Evolutionary conservation across 2,329 filamentous ascomycete genomes (phyloP).

Genomic region (Lachnellula subtilissima): DNA sequence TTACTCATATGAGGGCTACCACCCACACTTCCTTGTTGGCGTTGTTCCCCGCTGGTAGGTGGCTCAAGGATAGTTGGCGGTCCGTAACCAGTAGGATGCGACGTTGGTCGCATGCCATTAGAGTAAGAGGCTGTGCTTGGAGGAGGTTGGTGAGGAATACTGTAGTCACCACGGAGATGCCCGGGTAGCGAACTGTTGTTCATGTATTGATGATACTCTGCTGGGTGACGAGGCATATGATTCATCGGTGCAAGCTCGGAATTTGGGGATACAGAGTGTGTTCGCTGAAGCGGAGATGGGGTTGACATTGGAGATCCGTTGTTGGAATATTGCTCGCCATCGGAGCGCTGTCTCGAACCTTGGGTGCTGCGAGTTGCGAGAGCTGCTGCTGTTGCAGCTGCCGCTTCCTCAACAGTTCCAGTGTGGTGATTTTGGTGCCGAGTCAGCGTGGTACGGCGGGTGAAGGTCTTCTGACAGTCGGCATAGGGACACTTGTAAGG

Average conservation of each 20-base stretch:
- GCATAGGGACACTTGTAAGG: slow-evolving; percentile 98
- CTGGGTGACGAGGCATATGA: slow-evolving; percentile 48
- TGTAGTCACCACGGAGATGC: slow-evolving; percentile 67
- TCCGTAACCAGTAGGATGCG: slow-evolving; percentile 78
- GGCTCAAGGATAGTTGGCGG: slow-evolving; percentile 73
- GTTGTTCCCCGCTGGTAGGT: slow-evolving; percentile 71
- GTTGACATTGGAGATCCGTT: slow-evolving; percentile 73
- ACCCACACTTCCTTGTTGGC: slow-evolving; percentile 64
- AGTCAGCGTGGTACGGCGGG: slow-evolving; percentile 87
- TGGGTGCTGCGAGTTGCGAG: slow-evolving; percentile 52
- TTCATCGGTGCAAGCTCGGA: slow-evolving; percentile 67
- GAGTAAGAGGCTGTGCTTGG: slow-evolving; percentile 54
- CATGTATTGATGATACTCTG: slow-evolving; percentile 65
- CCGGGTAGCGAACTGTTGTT: slow-evolving; percentile 73
- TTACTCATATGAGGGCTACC: slow-evolving; percentile 78
- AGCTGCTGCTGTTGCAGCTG: slow-evolving; percentile 80
- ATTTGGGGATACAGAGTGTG: slow-evolving; percentile 73
- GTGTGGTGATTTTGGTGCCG: slow-evolving; percentile 95
- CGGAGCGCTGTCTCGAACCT: slow-evolving; percentile 55
- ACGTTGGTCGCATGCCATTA: slow-evolving; percentile 62
- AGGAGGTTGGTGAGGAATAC: slow-evolving; percentile 50
- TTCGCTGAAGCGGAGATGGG: slow-evolving; percentile 76
- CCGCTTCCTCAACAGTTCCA: slow-evolving; percentile 90
- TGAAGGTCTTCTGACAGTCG: slow-evolving; percentile 98
- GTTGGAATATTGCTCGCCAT: slow-evolving; percentile 66